These are phyloP conservation scores for Pseudogymnoascus sp. DNA, from an alignment of 2,329 filamentous ascomycete species.

Conservation along the genomic window DNA sequence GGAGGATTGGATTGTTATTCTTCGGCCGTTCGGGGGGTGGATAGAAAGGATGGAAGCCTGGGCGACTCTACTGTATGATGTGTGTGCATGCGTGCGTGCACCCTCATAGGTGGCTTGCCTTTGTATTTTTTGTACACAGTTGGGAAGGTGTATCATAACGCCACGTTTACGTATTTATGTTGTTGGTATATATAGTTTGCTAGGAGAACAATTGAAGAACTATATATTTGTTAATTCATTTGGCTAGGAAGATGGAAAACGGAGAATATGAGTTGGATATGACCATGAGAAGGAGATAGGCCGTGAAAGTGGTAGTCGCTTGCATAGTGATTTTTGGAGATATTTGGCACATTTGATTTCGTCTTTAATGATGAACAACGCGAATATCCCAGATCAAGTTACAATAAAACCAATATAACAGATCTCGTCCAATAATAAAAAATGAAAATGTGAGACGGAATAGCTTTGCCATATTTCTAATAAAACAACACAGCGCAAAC, in stretches of 20 bases:
- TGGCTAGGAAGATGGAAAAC: not conserved
- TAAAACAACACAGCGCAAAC: not conserved
- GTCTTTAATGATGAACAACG: not conserved
- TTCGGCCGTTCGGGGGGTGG: not conserved
- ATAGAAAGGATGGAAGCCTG: not conserved
- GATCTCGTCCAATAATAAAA: not conserved
- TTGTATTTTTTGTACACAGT: not conserved
- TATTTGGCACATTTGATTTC: not conserved
- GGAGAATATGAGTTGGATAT: not conserved
- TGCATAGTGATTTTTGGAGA: not conserved
- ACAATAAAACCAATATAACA: not conserved
- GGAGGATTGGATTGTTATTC: not conserved
- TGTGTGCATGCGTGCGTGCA: not conserved
- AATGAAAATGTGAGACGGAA: not conserved
- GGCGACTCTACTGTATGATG: not conserved
- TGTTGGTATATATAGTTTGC: not conserved
- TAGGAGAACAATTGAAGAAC: not conserved
- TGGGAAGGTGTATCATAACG: constrained; percentile 3
- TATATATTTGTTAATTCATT: not conserved
- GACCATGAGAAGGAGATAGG: not conserved
- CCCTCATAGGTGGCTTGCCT: not conserved
- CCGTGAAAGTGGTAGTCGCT: not conserved
- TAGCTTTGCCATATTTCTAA: not conserved
- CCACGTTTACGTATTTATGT: constrained; percentile 1
- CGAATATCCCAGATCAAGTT: not conserved